phyloP scores from a whole-genome alignment of 306 rosid species.

The Quercus robur region DNA sequence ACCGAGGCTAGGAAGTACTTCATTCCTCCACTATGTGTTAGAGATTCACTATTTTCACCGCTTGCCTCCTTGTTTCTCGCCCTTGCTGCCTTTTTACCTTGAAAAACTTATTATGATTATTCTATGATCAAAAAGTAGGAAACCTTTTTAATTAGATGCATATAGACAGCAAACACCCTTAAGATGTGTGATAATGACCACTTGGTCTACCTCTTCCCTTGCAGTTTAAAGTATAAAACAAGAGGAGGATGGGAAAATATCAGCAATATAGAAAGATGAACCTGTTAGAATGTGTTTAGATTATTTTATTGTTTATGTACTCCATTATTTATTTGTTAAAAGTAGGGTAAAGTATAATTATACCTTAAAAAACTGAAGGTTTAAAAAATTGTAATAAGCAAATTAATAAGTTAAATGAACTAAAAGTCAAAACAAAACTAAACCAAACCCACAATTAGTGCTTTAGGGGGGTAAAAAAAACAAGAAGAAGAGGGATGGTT shows the following conservation, averaged over 20 bases:
- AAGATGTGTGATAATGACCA: constrained; percentile 12
- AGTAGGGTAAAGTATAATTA: no score
- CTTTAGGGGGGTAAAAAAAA: no score
- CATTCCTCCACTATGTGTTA: constrained; percentile 41
- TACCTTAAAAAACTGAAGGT: no score
- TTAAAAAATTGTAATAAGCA: no score
- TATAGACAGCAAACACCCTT: neutral
- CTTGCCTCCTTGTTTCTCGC: constrained; percentile 47
- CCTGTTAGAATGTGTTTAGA: no score
- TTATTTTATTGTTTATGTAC: no score
- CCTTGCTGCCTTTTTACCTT: constrained; percentile 20
- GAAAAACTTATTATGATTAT: constrained; percentile 28
- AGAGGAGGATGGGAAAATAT: neutral
- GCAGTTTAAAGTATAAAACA: neutral
- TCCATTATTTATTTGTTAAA: no score
- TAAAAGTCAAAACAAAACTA: no score
- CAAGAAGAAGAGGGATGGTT: neutral
- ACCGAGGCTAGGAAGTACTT: constrained; percentile 13
- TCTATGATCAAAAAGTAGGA: constrained; percentile 26
- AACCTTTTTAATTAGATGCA: constrained; percentile 21
- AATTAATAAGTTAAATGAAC: no score
- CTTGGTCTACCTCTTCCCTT: neutral
- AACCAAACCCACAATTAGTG: no score
- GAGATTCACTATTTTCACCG: constrained; percentile 33
- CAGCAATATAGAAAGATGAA: no score